Evolutionary conservation across 1,284 basidiomycete genomes (phyloP).

Genomic region (Apiotrichum mycotoxinovorans): DNA sequence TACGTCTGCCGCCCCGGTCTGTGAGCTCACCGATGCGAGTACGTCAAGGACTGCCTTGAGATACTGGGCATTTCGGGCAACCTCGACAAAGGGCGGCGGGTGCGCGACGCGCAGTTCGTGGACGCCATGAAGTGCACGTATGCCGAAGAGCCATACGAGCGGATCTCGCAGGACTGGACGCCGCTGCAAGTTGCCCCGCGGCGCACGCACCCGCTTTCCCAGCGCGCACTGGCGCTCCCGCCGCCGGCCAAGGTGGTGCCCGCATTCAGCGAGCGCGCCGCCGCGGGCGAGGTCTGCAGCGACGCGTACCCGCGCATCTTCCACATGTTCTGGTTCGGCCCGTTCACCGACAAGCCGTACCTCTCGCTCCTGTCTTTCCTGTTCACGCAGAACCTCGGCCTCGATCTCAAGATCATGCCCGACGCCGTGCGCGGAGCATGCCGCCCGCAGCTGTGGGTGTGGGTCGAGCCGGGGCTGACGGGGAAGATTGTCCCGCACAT

Average conservation of each 20-base stretch:
- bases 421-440: conserved; percentile 53
- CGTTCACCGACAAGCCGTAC: conserved; percentile 81
- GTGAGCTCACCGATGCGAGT: conserved; percentile 53
- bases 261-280: conserved; percentile 40
- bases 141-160: conserved; percentile 15
- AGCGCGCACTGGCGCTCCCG: conserved; percentile 29
- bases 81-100: conserved; percentile 60
- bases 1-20: conserved; percentile 33
- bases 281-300: conserved; percentile 56
- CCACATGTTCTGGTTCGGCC: conserved; percentile 82
- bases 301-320: conserved; percentile 67
- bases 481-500: conserved; percentile 67
- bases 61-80: conserved; percentile 64
- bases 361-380: conserved; percentile 72
- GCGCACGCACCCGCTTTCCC: neutral
- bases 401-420: conserved; percentile 52
- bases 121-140: conserved; percentile 55
- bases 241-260: conserved; percentile 30
- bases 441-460: conserved; percentile 76
- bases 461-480: conserved; percentile 69
- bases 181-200: neutral
- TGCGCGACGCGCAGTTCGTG: conserved; percentile 62
- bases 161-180: conserved; percentile 4
- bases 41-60: conserved; percentile 73
- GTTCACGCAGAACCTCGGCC: conserved; percentile 73